Evolutionary conservation across 2,329 filamentous ascomycete species (phyloP).

Genomic region (Hymenotorrendiella dingleyae): DNA sequence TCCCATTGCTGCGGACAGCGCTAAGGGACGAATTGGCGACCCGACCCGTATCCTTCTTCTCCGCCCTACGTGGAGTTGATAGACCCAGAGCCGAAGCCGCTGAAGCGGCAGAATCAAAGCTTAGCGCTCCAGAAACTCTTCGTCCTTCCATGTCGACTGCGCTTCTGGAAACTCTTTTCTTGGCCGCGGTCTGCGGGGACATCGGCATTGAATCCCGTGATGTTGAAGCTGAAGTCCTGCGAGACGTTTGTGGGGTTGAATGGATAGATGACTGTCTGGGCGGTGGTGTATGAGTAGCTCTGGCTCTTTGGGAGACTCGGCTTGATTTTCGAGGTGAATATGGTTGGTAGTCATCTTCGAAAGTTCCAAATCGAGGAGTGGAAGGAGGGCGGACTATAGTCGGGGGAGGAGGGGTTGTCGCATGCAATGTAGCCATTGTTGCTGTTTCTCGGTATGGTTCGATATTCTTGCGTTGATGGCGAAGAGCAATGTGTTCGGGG

Average conservation of each 20-base stretch:
- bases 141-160: constrained; percentile 40
- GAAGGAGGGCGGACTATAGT: constrained; percentile 58
- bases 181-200: constrained; percentile 25
- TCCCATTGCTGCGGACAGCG: constrained; percentile 34
- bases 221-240: constrained; percentile 20
- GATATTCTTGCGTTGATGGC: not conserved
- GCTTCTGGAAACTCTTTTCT: constrained; percentile 19
- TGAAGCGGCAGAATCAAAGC: constrained; percentile 37
- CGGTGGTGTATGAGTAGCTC: constrained; percentile 49
- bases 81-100: constrained; percentile 33
- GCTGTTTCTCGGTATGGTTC: not conserved
- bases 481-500: not conserved
- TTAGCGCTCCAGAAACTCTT: constrained; percentile 41
- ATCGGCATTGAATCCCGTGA: constrained; percentile 15
- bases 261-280: constrained; percentile 35
- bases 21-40: too few species aligned
- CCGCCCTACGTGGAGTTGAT: constrained; percentile 15
- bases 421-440: constrained; percentile 29
- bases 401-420: constrained; percentile 53
- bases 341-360: constrained; percentile 64
- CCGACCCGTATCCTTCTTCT: constrained; percentile 24
- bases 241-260: constrained; percentile 17
- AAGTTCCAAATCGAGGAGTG: constrained; percentile 58
- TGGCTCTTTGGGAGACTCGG: constrained; percentile 51
- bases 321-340: constrained; percentile 66